Evolutionary conservation across 2,329 filamentous ascomycete genomes (phyloP).

Genomic region (Calonectria crousiana): DNA sequence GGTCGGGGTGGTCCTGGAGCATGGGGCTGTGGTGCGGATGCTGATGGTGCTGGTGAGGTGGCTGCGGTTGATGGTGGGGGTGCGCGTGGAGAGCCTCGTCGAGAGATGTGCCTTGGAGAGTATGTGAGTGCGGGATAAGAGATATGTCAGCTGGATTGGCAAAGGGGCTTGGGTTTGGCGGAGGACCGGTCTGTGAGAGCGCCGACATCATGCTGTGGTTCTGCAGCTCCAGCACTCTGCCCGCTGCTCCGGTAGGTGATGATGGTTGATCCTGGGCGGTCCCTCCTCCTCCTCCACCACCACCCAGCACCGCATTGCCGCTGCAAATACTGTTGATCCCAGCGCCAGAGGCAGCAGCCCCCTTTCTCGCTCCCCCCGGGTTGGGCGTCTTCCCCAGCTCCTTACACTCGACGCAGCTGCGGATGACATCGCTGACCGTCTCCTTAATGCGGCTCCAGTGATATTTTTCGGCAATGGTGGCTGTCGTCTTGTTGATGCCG

Average conservation of each 20-base stretch:
- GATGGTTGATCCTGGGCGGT: constrained; percentile 27
- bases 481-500: constrained; percentile 98
- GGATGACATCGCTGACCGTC: constrained; percentile 94
- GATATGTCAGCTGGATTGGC: constrained; percentile 64
- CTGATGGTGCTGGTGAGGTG: constrained; percentile 34
- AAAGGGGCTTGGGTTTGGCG: constrained; percentile 54
- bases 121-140: constrained; percentile 54
- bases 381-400: constrained; percentile 73
- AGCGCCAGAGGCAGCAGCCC: constrained; percentile 6
- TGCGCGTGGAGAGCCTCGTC: constrained; percentile 42
- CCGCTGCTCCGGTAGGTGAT: constrained; percentile 30
- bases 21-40: constrained; percentile 41
- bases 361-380: constrained; percentile 43
- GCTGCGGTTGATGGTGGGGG: constrained; percentile 33
- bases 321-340: constrained; percentile 13
- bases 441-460: constrained; percentile 99
- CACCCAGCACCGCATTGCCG: constrained; percentile 16
- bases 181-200: constrained; percentile 41
- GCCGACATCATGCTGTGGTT: constrained; percentile 44
- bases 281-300: background rate
- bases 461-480: constrained; percentile 91
- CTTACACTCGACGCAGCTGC: constrained; percentile 91
- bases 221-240: constrained; percentile 47
- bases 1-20: constrained; percentile 48
- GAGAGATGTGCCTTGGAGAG: constrained; percentile 46